phyloP scores from a whole-genome alignment of 306 rosid species.

The Cercis canadensis region DNA sequence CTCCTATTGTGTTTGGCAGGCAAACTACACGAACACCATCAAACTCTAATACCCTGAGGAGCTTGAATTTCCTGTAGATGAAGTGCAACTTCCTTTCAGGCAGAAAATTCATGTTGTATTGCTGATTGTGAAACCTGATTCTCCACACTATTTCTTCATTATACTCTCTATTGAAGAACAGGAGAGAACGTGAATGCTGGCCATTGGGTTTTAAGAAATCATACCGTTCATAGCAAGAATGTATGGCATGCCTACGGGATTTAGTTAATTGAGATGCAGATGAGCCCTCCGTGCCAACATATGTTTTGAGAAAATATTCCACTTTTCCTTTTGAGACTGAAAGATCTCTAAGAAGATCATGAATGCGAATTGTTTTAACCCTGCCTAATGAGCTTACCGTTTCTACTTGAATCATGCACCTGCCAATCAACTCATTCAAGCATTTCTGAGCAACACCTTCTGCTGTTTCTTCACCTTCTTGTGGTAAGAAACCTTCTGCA shows the following conservation, averaged over 20 bases:
- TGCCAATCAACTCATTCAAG: conserved; percentile 51
- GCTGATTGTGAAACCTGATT: conserved; percentile 6
- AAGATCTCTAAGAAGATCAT: conserved; percentile 53
- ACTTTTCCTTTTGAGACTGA: conserved; percentile 47
- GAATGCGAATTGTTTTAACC: conserved; percentile 51
- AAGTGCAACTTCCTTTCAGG: conserved; percentile 50
- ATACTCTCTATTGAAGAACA: conserved; percentile 56
- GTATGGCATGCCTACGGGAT: conserved; percentile 49
- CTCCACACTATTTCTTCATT: conserved; percentile 39
- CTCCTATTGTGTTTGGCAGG: conserved; percentile 46
- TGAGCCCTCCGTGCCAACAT: conserved; percentile 35
- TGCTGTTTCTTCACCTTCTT: conserved; percentile 47
- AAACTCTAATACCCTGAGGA: conserved; percentile 56
- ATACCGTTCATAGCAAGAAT: conserved; percentile 53
- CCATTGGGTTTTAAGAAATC: conserved; percentile 45
- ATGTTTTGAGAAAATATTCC: conserved; percentile 41
- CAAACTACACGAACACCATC: conserved; percentile 54
- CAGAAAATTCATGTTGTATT: no score
- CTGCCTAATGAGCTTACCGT: conserved; percentile 50
- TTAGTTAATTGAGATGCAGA: conserved; percentile 35
- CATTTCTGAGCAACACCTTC: conserved; percentile 50
- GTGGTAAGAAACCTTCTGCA: conserved; percentile 55
- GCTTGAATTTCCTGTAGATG: conserved; percentile 48
- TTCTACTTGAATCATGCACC: conserved; percentile 58
- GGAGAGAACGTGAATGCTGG: conserved; percentile 46